phyloP scores from a whole-genome alignment of 257 asterid genomes.

The Nicotiana obtusifolia region DNA sequence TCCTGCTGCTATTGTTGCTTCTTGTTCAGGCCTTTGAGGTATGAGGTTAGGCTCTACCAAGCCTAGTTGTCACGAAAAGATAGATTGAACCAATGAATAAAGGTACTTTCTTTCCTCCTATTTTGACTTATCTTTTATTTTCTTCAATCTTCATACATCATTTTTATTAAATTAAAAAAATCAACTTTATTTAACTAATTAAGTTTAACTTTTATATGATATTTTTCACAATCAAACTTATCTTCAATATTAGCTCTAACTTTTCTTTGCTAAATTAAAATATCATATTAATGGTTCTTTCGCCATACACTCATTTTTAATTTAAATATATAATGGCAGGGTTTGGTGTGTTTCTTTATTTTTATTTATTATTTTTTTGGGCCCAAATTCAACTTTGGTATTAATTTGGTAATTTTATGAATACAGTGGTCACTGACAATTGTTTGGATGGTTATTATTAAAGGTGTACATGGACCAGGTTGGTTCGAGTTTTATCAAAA shows the following conservation, averaged over 20 bases:
- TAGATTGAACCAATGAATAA: neutral
- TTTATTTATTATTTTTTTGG: neutral
- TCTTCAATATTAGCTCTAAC: neutral
- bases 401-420: neutral
- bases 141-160: neutral
- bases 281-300: neutral
- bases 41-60: no score
- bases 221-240: neutral
- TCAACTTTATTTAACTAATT: neutral
- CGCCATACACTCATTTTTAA: neutral
- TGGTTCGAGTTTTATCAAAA: no score
- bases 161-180: neutral
- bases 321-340: neutral
- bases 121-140: neutral
- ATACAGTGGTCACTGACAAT: neutral
- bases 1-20: no score
- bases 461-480: no score
- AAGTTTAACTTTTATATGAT: neutral
- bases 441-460: no score
- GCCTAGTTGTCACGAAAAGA: neutral
- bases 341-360: neutral
- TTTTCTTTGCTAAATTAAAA: neutral
- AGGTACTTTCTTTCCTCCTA: neutral
- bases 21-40: no score
- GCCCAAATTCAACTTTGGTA: neutral